Percentiles rank a stretch among this genome's conserved stretches.
phyloP scores from a whole-genome alignment of 495 filamentous ascomycete genomes.

The Daldinia bambusicola region DNA sequence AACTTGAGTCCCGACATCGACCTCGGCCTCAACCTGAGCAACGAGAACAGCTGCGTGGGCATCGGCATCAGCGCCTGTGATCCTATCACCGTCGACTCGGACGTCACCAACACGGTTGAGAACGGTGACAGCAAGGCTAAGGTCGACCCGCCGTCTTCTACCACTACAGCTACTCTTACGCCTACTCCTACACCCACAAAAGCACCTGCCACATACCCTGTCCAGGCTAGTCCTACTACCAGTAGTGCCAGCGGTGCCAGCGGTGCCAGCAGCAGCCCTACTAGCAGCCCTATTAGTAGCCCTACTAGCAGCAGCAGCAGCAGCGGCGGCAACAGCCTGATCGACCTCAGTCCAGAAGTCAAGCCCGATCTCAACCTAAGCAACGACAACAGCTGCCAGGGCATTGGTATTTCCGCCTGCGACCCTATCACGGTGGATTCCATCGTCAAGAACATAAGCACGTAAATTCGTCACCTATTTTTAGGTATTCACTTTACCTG shows the following conservation, averaged over 20 bases:
- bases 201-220: neutral
- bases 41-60: constrained; percentile 42
- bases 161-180: neutral
- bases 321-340: constrained; percentile 8
- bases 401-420: constrained; percentile 46
- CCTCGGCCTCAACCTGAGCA: constrained; percentile 21
- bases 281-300: constrained; percentile 1
- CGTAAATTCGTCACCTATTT: neutral
- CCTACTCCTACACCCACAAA: neutral
- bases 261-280: neutral
- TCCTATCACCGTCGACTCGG: constrained; percentile 42
- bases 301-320: constrained; percentile 17
- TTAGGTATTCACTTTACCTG: no score
- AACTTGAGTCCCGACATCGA: constrained; percentile 25
- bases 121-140: constrained; percentile 1
- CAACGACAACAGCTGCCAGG: constrained; percentile 33
- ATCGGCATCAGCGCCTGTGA: constrained; percentile 49
- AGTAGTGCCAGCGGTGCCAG: neutral
- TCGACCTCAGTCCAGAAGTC: constrained; percentile 21
- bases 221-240: neutral
- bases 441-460: constrained; percentile 8
- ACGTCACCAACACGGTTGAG: constrained; percentile 25
- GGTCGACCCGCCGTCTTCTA: neutral
- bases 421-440: constrained; percentile 46
- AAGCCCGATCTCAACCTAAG: constrained; percentile 25